phyloP scores from a whole-genome alignment of 345 rosid species.

The Melaleuca alternifolia region DNA sequence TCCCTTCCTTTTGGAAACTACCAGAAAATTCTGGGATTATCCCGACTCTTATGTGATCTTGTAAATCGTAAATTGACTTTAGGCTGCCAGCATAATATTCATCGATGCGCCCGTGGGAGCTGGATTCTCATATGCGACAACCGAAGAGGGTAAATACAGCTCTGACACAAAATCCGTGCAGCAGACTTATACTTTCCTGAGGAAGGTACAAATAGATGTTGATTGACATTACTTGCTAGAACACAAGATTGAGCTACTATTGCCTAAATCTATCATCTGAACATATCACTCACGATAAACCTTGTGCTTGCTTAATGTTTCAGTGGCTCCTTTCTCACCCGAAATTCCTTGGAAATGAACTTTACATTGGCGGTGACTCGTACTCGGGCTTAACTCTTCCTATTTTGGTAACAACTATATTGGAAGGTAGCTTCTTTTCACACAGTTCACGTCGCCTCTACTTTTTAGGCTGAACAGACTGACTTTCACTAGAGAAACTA shows the following conservation, averaged over 20 bases:
- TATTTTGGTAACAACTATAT: slow-evolving; percentile 7
- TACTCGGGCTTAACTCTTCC: slow-evolving; percentile 28
- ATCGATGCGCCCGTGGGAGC: slow-evolving; percentile 28
- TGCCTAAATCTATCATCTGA: neutral
- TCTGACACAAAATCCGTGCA: slow-evolving; percentile 7
- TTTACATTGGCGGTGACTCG: slow-evolving; percentile 36
- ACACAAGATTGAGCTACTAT: neutral
- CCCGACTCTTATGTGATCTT: neutral
- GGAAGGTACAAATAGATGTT: slow-evolving; percentile 10
- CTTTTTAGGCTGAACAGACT: neutral
- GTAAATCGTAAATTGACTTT: neutral
- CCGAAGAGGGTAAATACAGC: neutral
- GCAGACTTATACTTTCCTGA: slow-evolving; percentile 12
- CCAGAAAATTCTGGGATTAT: neutral
- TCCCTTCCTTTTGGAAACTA: neutral
- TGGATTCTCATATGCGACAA: slow-evolving; percentile 22
- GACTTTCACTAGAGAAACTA: neutral
- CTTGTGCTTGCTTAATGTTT: neutral
- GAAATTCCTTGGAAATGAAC: slow-evolving; percentile 8
- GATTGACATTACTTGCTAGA: neutral
- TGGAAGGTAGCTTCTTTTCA: slow-evolving; percentile 8
- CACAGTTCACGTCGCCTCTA: neutral
- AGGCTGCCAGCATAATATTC: slow-evolving; percentile 31
- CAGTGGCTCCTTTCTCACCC: slow-evolving; percentile 35
- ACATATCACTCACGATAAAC: neutral